phyloP scores from a whole-genome alignment of 2,329 filamentous ascomycete genomes.

The Dichotomopilus funicola region DNA sequence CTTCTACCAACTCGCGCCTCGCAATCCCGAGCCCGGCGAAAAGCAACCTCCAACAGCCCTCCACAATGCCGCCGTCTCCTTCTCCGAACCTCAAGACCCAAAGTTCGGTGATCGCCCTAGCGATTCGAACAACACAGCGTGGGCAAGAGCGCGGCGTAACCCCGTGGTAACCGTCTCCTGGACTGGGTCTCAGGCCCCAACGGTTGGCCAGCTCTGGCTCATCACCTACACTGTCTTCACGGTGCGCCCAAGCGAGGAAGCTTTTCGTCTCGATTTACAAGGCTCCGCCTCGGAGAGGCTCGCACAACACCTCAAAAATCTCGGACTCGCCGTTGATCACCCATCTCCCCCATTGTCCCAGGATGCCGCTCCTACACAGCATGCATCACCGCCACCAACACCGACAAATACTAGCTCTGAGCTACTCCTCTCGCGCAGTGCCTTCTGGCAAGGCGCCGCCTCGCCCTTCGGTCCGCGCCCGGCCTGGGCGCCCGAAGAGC shows the following conservation, averaged over 20 bases:
- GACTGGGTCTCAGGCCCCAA: conserved; percentile 36
- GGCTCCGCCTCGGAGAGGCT: conserved; percentile 27
- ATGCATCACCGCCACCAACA: conserved; percentile 9
- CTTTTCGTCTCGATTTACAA: conserved; percentile 40
- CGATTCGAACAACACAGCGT: conserved; percentile 49
- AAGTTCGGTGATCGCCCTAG: conserved; percentile 29
- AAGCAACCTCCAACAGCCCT: conserved; percentile 20
- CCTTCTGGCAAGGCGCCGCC: conserved; percentile 66
- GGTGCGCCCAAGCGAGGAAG: conserved; percentile 41
- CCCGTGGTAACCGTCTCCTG: conserved; percentile 41
- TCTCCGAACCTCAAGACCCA: conserved; percentile 29
- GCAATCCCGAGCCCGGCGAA: conserved; percentile 2
- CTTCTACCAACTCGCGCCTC: conserved; percentile 18
- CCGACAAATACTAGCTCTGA: conserved; percentile 23
- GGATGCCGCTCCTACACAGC: too few relatives aligned
- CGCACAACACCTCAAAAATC: conserved; percentile 29
- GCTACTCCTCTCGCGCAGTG: conserved; percentile 41
- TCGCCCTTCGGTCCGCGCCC: conserved; percentile 60
- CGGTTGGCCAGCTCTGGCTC: conserved; percentile 47
- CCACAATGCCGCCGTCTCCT: conserved; percentile 25
- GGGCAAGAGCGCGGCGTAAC: conserved; percentile 50
- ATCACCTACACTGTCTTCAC: conserved; percentile 48
- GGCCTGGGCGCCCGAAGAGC: conserved; percentile 49
- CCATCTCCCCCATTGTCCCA: conserved; percentile 28
- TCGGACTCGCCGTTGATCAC: conserved; percentile 45